Evolutionary conservation across 164 flowering plant species (phyloP).

Genomic region (Dillenia turbinata): DNA sequence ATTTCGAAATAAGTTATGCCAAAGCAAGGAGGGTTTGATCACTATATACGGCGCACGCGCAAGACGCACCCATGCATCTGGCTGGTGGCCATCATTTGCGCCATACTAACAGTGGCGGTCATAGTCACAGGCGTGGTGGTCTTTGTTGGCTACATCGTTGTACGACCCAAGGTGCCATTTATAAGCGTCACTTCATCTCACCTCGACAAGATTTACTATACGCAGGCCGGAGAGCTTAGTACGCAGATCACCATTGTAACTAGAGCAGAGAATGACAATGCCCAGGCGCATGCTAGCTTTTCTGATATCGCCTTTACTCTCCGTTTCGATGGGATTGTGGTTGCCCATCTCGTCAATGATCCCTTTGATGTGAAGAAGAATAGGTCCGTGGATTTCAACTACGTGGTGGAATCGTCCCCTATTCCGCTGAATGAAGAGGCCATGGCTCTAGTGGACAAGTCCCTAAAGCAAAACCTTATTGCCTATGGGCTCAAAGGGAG

Average conservation of each 20-base stretch:
- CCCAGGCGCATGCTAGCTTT: constrained; percentile 58
- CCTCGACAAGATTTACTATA: constrained; percentile 38
- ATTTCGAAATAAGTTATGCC: constrained; percentile 14
- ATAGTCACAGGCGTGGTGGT: constrained; percentile 54
- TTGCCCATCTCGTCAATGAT: constrained; percentile 37
- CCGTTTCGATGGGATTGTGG: constrained; percentile 28
- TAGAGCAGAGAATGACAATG: constrained; percentile 59
- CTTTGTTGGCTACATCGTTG: constrained; percentile 55
- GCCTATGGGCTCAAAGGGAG: constrained; percentile 44
- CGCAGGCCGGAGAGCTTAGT: constrained; percentile 34
- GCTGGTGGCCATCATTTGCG: constrained; percentile 56
- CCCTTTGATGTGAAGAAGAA: constrained; percentile 57
- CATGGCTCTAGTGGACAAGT: constrained; percentile 25
- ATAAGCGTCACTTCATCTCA: constrained; percentile 42
- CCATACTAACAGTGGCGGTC: constrained; percentile 46
- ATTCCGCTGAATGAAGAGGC: constrained; percentile 40
- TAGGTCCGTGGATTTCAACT: constrained; percentile 27
- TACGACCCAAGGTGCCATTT: constrained; percentile 58
- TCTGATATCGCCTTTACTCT: constrained; percentile 32
- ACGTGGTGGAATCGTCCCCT: constrained; percentile 27
- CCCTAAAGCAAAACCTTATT: constrained; percentile 34
- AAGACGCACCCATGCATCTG: constrained; percentile 57
- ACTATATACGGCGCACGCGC: constrained; percentile 26
- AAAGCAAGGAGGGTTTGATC: constrained; percentile 12
- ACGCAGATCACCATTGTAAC: constrained; percentile 35